Percentiles rank a stretch among this genome's conserved stretches.
Conservation (phyloP, 2,329 filamentous ascomycete genomes). For the Alternaria triticimaculans region DNA sequence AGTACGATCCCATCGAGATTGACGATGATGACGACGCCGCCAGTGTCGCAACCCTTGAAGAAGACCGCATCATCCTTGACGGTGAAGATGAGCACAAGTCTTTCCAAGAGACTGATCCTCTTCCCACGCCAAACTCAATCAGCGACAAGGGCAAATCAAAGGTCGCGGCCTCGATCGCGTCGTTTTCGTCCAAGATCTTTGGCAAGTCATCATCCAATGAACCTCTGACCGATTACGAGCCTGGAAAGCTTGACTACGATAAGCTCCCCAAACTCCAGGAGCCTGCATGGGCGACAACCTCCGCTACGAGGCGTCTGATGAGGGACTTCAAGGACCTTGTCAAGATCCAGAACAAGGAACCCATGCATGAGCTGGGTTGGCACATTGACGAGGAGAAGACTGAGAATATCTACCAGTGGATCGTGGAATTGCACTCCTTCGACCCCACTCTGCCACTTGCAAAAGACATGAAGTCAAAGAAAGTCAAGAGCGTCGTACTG, state of each 20-base stretch:
- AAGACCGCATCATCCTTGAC: conserved; percentile 56
- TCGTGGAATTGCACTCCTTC: conserved; percentile 87
- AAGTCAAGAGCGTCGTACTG: conserved; percentile 72
- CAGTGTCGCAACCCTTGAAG: conserved; percentile 59
- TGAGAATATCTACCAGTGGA: conserved; percentile 86
- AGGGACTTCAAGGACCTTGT: conserved; percentile 70
- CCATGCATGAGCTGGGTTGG: conserved; percentile 77
- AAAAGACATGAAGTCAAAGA: conserved; percentile 71
- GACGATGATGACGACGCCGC: conserved; percentile 48
- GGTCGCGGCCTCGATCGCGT: conserved; percentile 26
- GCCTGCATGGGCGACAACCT: conserved; percentile 68
- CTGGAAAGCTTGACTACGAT: conserved; percentile 68
- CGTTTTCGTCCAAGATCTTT: conserved; percentile 26
- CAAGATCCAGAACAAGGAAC: conserved; percentile 66
- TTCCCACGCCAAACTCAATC: conserved; percentile 35
- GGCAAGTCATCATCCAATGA: conserved; percentile 27
- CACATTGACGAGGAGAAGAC: conserved; percentile 73
- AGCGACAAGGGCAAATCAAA: conserved; percentile 39
- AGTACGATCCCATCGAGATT: conserved; percentile 48
- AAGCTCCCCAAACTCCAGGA: conserved; percentile 69
- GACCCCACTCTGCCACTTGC: conserved; percentile 72
- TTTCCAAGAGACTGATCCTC: conserved; percentile 14
- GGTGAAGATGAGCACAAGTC: conserved; percentile 20
- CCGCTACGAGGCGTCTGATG: conserved; percentile 68
- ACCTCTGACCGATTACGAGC: conserved; percentile 66